phyloP scores from a whole-genome alignment of 169 alveolate species.

The Nephromyces sp. region DNA sequence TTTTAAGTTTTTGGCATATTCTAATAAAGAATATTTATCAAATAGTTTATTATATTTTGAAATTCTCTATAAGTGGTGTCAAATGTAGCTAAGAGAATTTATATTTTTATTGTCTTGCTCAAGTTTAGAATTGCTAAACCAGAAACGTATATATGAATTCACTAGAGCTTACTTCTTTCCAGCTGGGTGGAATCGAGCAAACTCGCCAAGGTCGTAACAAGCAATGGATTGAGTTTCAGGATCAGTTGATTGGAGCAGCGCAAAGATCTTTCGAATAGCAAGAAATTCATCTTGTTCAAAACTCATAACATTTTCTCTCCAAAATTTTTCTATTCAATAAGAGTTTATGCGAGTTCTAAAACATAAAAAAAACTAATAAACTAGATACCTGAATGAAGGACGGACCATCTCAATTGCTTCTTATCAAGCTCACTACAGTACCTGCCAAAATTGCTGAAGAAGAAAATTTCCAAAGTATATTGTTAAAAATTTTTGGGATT shows the following conservation, averaged over 20 bases:
- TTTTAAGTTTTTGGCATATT: constrained; percentile 35
- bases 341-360: not conserved
- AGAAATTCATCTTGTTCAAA: constrained; percentile 45
- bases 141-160: too few relatives aligned
- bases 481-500: not conserved
- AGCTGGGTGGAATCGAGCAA: constrained; percentile 67
- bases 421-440: constrained; percentile 37
- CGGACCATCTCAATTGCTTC: constrained; percentile 31
- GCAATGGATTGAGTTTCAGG: constrained; percentile 60
- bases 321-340: constrained; percentile 27
- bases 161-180: constrained; percentile 46
- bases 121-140: too few relatives aligned
- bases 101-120: too few relatives aligned
- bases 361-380: not conserved
- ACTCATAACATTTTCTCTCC: constrained; percentile 49
- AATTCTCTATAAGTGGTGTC: too few relatives aligned
- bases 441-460: constrained; percentile 23
- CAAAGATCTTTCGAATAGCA: constrained; percentile 39
- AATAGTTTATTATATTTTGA: too few relatives aligned
- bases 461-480: not conserved
- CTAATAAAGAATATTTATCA: constrained; percentile 11
- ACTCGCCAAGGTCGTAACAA: constrained; percentile 71
- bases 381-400: constrained; percentile 35
- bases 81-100: too few relatives aligned
- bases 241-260: constrained; percentile 32